Evolutionary conservation across 2,329 filamentous ascomycete genomes (phyloP).

Genomic region (Arthrobotrys megalospora): DNA sequence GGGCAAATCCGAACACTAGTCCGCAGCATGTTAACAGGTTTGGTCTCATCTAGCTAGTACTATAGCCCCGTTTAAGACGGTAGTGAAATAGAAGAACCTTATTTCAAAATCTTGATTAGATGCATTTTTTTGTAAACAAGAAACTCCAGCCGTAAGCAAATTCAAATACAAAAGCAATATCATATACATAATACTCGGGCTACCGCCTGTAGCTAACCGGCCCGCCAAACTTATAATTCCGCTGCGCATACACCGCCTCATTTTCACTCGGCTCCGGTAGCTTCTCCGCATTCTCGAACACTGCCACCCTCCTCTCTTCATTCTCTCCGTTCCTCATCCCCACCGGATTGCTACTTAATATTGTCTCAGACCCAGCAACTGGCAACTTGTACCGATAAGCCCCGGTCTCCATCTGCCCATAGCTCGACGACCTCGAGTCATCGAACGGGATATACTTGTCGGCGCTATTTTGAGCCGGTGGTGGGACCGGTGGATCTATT

Average conservation of each 20-base stretch:
- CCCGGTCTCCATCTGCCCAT: constrained; percentile 14
- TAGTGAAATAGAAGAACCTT: too few species aligned
- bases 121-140: too few species aligned
- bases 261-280: constrained; percentile 25
- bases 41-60: too few species aligned
- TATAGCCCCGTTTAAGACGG: too few species aligned
- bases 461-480: constrained; percentile 23
- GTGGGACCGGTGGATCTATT: constrained; percentile 38
- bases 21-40: too few species aligned
- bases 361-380: constrained; percentile 22
- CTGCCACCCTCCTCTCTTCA: constrained; percentile 29
- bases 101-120: too few species aligned
- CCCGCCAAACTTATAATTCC: constrained; percentile 17
- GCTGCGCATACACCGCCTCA: constrained; percentile 28
- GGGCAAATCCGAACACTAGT: too few species aligned
- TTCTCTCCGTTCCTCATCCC: constrained; percentile 17
- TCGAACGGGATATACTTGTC: constrained; percentile 17
- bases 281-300: constrained; percentile 49
- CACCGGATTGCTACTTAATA: constrained; percentile 21
- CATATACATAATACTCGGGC: neutral
- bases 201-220: neutral
- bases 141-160: too few species aligned
- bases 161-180: neutral
- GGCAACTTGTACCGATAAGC: constrained; percentile 28
- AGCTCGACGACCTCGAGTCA: constrained; percentile 25